These are phyloP conservation scores for Apophysomyces elegans DNA, from an alignment of 371 early-diverging fungal species.

Conservation along the genomic window DNA sequence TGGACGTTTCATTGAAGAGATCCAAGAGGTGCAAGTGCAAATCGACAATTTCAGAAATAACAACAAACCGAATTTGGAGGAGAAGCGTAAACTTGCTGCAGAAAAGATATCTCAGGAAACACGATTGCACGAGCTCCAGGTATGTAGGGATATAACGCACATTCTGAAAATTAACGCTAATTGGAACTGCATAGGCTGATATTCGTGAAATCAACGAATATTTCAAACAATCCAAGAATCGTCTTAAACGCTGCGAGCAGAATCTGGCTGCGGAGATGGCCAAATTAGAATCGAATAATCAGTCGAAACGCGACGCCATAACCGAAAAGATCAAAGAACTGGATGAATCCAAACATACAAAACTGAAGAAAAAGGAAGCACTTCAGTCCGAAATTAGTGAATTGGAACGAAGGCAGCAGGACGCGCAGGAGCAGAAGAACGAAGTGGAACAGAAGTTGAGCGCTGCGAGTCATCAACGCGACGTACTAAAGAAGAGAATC, in stretches of 20 bases:
- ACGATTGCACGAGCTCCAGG: background rate
- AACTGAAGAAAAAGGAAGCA: constrained; percentile 75
- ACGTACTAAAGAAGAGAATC: background rate
- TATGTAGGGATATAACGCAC: background rate
- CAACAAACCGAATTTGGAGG: background rate
- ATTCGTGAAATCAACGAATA: background rate
- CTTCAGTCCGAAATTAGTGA: constrained; percentile 83
- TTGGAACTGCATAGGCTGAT: background rate
- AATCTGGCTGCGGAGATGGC: constrained; percentile 58
- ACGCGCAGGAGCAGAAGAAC: background rate
- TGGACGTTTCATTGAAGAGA: background rate
- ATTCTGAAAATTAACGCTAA: background rate
- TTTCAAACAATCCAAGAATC: background rate
- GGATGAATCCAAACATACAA: constrained; percentile 62
- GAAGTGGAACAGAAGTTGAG: background rate
- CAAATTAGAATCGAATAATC: constrained; percentile 56
- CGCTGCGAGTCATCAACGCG: background rate
- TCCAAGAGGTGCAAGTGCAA: background rate
- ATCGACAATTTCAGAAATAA: background rate
- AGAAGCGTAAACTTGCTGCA: background rate
- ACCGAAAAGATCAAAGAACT: constrained; percentile 53
- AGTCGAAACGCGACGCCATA: constrained; percentile 54
- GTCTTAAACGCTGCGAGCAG: constrained; percentile 19
- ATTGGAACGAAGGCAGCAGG: constrained; percentile 36
- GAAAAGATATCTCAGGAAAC: background rate